These are phyloP conservation scores for Hura crepitans DNA, from an alignment of 441 rosid genomes.

Conservation along the genomic window DNA sequence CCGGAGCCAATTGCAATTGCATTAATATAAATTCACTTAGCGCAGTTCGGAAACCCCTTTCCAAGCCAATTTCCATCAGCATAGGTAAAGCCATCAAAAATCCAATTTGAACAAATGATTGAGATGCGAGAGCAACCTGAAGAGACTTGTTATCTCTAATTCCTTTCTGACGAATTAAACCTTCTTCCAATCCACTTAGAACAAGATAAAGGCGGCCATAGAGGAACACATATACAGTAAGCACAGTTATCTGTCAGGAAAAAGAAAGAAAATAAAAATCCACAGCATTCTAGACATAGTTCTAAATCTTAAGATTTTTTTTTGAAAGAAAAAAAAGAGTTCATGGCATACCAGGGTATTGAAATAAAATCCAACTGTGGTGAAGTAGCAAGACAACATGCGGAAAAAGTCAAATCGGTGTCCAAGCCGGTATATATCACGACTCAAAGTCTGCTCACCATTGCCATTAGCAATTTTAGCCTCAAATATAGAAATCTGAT, in stretches of 20 bases:
- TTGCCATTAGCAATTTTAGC: conserved; percentile 99
- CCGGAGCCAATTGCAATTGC: conserved; percentile 98
- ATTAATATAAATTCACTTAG: conserved; percentile 92
- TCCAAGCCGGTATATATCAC: conserved; percentile 95
- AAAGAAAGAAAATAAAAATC: conserved; percentile 21
- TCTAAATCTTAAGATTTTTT: conserved; percentile 3
- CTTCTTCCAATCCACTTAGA: conserved; percentile 93
- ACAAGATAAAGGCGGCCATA: conserved; percentile 99
- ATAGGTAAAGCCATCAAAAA: conserved; percentile 95
- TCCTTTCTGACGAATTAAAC: conserved; percentile 60
- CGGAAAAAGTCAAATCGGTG: conserved; percentile 98
- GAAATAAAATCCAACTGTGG: conserved; percentile 97
- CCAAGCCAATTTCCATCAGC: conserved; percentile 99
- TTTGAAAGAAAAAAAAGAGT: no score
- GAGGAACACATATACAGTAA: conserved; percentile 93
- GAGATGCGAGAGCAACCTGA: conserved; percentile 99
- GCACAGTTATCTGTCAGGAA: conserved; percentile 81
- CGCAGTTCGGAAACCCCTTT: conserved; percentile 95
- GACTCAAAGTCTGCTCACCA: conserved; percentile 97
- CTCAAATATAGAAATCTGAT: conserved; percentile 99
- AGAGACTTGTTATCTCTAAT: conserved; percentile 90
- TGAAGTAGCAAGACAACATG: conserved; percentile 98
- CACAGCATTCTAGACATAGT: neutral
- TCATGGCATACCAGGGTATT: conserved; percentile 65
- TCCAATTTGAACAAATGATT: conserved; percentile 97